Evolutionary conservation across 805 yeast genomes (phyloP), one percentile per base, ranked within the genome.

Genomic region (Kazachstania africana): DNA sequence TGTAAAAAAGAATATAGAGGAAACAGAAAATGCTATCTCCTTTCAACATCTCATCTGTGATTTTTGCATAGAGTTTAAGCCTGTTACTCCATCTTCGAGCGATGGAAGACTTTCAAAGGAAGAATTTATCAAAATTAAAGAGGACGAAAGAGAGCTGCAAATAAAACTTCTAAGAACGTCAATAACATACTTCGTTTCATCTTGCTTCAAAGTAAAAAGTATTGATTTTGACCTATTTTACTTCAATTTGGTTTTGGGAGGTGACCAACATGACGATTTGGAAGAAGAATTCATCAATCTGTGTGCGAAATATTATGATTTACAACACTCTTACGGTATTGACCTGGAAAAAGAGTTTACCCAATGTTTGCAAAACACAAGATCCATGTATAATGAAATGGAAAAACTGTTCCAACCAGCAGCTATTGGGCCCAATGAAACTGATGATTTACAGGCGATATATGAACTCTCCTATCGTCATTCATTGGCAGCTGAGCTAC

Each of bases 321-420:
- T 83, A 36, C 66, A 77, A 0, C 45, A 62, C 16, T 70, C 87
- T 6, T 70, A 68, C 53, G 94, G 82, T 48, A 47, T 83, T 29
- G 70, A 77, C 28, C 56, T 75, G 6, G 55, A 53, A 8, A 45
- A 48, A 2, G 49, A 53, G 12, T 65, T 77, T 31, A 36, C 42
- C 2, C 39, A 55, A 5, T 50, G 42, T 47, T 47, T 62, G 8
- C 43, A 47, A 3, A 61, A 62, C 22, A 51, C 75, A 2, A 53
- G 50, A 27, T 40, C 45, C 1, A 45, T 78, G 3, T 71, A 78
- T 34, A 40, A 43, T 6, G 38, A 48, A 4, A 23, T 8, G 12
- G 46, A 10, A 43, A 51, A 16, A 59, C 50, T 17, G 55, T 49
- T 4, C 52, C 57, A 21, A 54, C 48, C 6, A 17, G 29, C n/a